Evolutionary conservation across 495 filamentous ascomycete species (phyloP).

Genomic region (Collariella sp.): DNA sequence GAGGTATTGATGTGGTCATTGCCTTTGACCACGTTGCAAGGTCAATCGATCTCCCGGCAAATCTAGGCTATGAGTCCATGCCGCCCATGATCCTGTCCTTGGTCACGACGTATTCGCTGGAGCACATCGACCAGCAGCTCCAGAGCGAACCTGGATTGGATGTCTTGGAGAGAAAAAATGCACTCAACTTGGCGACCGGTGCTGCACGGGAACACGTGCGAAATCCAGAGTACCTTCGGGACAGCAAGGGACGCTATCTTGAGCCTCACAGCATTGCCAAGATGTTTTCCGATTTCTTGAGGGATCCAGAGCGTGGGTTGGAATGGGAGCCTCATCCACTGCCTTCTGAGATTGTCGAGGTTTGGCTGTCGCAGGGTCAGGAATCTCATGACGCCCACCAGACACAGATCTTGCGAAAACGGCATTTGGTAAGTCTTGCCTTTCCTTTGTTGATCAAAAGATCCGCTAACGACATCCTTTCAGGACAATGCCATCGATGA

Average conservation of each 20-base stretch:
- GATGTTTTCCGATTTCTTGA: constrained; percentile 30
- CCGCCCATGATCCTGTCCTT: constrained; percentile 27
- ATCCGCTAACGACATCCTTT: neutral
- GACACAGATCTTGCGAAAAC: constrained; percentile 24
- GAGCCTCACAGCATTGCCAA: constrained; percentile 29
- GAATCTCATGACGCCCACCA: neutral
- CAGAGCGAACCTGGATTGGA: constrained; percentile 19
- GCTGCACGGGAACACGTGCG: constrained; percentile 26
- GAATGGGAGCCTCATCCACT: constrained; percentile 29
- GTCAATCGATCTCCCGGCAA: constrained; percentile 10
- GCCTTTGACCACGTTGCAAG: constrained; percentile 35
- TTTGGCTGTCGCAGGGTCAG: constrained; percentile 20
- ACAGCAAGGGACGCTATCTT: neutral
- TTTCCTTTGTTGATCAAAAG: neutral
- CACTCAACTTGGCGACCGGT: constrained; percentile 29
- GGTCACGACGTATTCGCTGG: constrained; percentile 34
- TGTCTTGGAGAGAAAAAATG: constrained; percentile 32
- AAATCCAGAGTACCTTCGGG: constrained; percentile 14
- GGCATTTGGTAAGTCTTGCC: constrained; percentile 28
- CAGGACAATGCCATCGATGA: constrained; percentile 26
- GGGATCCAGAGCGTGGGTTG: constrained; percentile 23
- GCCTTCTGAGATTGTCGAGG: constrained; percentile 31
- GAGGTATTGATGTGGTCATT: constrained; percentile 30
- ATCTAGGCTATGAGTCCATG: constrained; percentile 7
- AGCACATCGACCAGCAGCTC: constrained; percentile 37